Base-by-base conservation (phyloP, 2,329 filamentous ascomycete genomes). In the Orbilia blumenaviensis region DNA sequence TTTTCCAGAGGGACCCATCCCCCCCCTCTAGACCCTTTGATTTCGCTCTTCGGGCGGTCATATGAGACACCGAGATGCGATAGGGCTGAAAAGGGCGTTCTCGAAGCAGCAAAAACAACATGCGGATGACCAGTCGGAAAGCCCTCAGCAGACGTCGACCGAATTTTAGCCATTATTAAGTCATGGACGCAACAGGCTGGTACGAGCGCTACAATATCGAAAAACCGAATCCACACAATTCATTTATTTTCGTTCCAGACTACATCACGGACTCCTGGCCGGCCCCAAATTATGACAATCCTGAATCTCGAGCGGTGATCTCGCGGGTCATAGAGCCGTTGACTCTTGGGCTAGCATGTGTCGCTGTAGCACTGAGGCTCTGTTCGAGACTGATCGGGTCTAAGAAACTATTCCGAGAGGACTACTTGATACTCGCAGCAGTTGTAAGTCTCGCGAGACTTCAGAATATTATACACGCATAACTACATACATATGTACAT, bases 201-300 rank as follows among this genome's bases (percentile, higher is more conserved):
- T 56, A 66, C 18, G 62, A 56, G 27, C 62, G 62, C 34, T 66
- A 66, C 12, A 27, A 56, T 34, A 48, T 66, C 48, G 48, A 54
- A 25, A 56, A 44, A 18, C 62, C 62, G 18, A 66, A 66, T 29
- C 48, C 62, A 10, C 34, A 56, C 9, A 66, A 66, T 38, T 38
- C 25, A 7, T 66, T 66, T 36, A 56, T 34, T 46, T 66, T 23
- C 18, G 62, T 66, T 27, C 62, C 62, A 6, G 62, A 66, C 5
- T 56, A 56, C 16, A 66, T 56, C 46, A 66, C 62, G n/a, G 23
- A 66, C 10, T 44, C 32, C 6, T 66, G 62, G 62, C 62, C 62
- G 6, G 48, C 36, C 2, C 62, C 62, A 25, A 66, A 66, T 41
- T 66, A 56, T 25, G 14, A 25, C 18, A 23, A 54, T 9, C 62